Evolutionary conservation across 225 moss, liverwort and hornwort species (phyloP), one percentile per base, ranked within the genome.

Genomic region (Climacium dendroides): DNA sequence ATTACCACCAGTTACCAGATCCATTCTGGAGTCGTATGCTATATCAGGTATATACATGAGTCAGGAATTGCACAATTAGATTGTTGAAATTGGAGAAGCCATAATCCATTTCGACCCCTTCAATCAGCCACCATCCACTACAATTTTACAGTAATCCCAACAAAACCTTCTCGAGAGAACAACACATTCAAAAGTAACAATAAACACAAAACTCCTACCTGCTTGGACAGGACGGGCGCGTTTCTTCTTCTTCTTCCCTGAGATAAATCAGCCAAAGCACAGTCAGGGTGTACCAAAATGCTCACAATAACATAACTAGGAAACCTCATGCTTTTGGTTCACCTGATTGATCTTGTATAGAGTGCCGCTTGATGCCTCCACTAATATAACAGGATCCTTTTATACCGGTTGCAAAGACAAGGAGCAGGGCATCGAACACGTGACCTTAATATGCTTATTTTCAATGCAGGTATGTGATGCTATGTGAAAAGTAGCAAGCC

Each of bases 171-270:
- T 89, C 82, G 78, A 89, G 43, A 77, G 82, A 78, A 76, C 61
- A 86, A 78, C 82, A 85, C 78, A 87, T 83, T 85, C 79, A 85
- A 70, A 89, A 87, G 59, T 59, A 76, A 61, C 45, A 86, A 89
- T 41, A 74, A 81, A 80, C 84, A 90, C 84, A 85, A 88, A 90
- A 88, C 69, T 84, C 90, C 89, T 96, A 98, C 98, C 98, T 96
- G 96, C 94, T 89, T 92, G 91, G 47, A 94, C 89, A 89, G 93
- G 94, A 94, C 98, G 98, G 58, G 97, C 90, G 77, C 97, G 98
- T 94, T 97, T 98, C 96, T 98, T 98, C 97, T 96, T 98, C 96
- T 94, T 98, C 95, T 98, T 98, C 83, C 98, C 98, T 98, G 98
- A 95, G 94, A 97, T 95, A 92, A 89, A 96, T 94, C 96, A 98